Base-by-base conservation (phyloP, 1,284 basidiomycete genomes). In the Apiotrichum gamsii region DNA sequence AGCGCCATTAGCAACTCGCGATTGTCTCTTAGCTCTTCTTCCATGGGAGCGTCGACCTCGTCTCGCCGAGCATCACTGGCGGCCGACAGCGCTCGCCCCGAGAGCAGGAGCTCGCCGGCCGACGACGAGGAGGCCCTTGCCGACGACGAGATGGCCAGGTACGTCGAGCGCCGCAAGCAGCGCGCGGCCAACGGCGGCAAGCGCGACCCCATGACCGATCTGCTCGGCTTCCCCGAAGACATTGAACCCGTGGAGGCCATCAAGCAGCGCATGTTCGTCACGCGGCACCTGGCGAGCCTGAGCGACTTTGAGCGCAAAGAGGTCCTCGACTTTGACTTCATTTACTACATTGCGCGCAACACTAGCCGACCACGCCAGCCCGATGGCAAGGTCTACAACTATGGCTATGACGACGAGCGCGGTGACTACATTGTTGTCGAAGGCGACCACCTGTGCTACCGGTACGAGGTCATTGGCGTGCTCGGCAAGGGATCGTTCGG, bases 401-500 rank as follows among this genome's bases (percentile, higher is more conserved):
- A 87, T 64, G 89, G 95, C 28, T 99, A 94, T 64, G 95, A 99
- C 67, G 95, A 99, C 67, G 95, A 99, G 38, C 84, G 95, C 18
- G 95, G 95, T 28, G 95, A 99, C 73, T 99, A 98, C 64, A 81
- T 85, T 8, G 83, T 98, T 43, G 82, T 95, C 54, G 80, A 82
- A 51, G 83, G 83, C 49, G 95, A 99, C 70, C 95, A 99, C 73
- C 80, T 99, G 42, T 87, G 87, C 31, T 99, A 88, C 72, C 87
- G 95, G 13, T 99, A 98, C 70, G 93, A 98, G 72, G 78, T 98
- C 49, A 78, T 90, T 44, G 88, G 87, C 59, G 84, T 88, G 3
- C 81, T 98, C 23, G 95, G 95, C 33, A 96, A 98, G 72, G 95
- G 95, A 21, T 97, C 94, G 8, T 99, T 99, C 59, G 95, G 95